phyloP scores from a whole-genome alignment of 106 monocot genomes.

The Dendrobium chrysotoxum region DNA sequence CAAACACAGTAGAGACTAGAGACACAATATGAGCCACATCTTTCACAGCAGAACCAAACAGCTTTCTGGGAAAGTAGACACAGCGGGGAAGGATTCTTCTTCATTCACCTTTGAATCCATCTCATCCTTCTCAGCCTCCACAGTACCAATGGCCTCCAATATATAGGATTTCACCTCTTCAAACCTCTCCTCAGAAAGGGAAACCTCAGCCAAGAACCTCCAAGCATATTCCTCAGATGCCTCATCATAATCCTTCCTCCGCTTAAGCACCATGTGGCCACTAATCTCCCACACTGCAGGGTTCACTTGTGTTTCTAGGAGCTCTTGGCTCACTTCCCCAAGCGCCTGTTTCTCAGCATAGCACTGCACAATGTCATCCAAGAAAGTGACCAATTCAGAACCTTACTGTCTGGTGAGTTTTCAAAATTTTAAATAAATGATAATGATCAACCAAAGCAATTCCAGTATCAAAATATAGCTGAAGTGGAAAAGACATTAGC shows the following conservation, averaged over 20 bases:
- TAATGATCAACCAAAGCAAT: no score
- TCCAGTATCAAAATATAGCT: no score
- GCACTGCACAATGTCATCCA: constrained; percentile 30
- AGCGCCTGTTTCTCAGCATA: constrained; percentile 90
- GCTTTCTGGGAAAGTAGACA: constrained; percentile 19
- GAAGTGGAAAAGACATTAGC: no score
- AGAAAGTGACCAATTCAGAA: no score
- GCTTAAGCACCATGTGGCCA: constrained; percentile 86
- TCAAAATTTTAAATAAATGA: no score
- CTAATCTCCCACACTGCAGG: constrained; percentile 94
- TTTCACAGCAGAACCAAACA: constrained; percentile 55
- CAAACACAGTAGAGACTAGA: neutral
- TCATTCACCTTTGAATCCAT: neutral
- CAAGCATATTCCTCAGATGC: constrained; percentile 68
- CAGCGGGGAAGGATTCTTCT: neutral
- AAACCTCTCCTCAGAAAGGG: constrained; percentile 73
- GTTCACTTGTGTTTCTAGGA: constrained; percentile 83
- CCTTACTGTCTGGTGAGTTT: no score
- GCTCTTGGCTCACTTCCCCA: constrained; percentile 76
- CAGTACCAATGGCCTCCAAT: constrained; percentile 44
- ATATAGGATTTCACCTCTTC: constrained; percentile 66
- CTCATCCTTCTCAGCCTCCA: constrained; percentile 16
- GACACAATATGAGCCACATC: neutral
- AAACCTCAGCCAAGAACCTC: constrained; percentile 75
- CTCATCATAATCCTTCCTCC: constrained; percentile 73